Base-by-base conservation (phyloP, 768 basidiomycete genomes). In the Leccinum fibrillosum region DNA sequence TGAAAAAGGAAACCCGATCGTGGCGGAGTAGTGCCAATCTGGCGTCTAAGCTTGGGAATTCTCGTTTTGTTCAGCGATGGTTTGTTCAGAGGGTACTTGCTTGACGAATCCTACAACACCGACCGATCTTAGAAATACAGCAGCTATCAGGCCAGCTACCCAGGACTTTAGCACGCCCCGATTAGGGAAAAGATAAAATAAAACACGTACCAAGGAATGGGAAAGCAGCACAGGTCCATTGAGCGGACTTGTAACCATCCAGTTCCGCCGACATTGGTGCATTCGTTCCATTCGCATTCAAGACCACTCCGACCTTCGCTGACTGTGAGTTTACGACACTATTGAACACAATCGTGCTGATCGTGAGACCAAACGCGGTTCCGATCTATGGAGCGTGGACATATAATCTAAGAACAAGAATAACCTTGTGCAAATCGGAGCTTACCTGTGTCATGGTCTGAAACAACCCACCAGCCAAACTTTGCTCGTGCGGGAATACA, bases 361-460 rank as follows among this genome's bases (percentile, higher is more conserved):
- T 77, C 11, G 89, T 86, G 3, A 90, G 77, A 15, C 89, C 90
- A 37, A 90, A 77, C 6, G 87, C 80, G 0, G 82, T 82, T 7
- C 89, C 90, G 13, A 91, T 70, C 88, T 87, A 58, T 45, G 4
- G 9, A 35, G 19, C 2, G 12, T 47, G 9, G 25, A 23, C 12
- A 11, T 5, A 23, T 9, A 19, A 49, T 49, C 47, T 28, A 17
- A 34, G 26, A 17, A 49, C 34, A 17, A 34, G 26, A 17, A 49
- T 34, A n/a, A n/a, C 53, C 8, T 19, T 49, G 42, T 49, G n/a
- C 21, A 26, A 47, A 48, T 3, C 25, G n/a, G 19, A 55, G 13
- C 73, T 56, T 57, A 84, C 86, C 76, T 88, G 86, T 5, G 82
- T 86, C 81, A 92, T 84, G 1, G 90, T 90, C 66, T 89, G 87